Percentiles rank a stretch among this genome's conserved stretches.
Conservation (phyloP, 495 filamentous ascomycete genomes). For the Tuber aestivum region DNA sequence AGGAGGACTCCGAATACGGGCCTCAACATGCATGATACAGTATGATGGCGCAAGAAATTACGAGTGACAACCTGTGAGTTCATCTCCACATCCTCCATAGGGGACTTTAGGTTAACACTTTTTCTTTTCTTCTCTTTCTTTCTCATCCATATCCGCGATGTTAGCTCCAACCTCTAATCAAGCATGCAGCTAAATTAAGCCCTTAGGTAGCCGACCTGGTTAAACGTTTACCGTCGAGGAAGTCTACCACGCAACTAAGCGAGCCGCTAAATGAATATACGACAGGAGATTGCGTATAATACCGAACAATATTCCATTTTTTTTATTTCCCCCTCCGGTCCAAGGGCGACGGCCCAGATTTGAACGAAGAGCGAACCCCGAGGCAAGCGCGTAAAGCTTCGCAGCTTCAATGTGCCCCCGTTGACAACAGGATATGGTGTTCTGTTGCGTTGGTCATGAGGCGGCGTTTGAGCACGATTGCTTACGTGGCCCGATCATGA, state of each 20-base stretch:
- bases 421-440: neutral
- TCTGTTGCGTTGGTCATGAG: neutral
- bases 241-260: neutral
- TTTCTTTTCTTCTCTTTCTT: too few relatives aligned
- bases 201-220: neutral
- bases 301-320: neutral
- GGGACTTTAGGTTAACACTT: neutral
- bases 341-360: neutral
- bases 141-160: too few relatives aligned
- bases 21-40: neutral
- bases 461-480: neutral
- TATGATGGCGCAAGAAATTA: too few relatives aligned
- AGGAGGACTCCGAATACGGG: neutral
- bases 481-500: neutral
- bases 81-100: neutral
- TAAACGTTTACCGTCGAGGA: neutral
- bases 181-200: neutral
- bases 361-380: neutral
- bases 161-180: too few relatives aligned
- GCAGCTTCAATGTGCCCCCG: neutral
- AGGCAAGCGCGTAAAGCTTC: neutral
- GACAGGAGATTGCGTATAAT: neutral
- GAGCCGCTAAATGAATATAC: neutral
- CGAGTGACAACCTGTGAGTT: neutral
- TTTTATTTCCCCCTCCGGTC: neutral